Percentiles rank a stretch among this genome's conserved stretches.
These are phyloP conservation scores for Hypoxylon subgilvum DNA, from an alignment of 495 filamentous ascomycete genomes.

Conservation along the genomic window DNA sequence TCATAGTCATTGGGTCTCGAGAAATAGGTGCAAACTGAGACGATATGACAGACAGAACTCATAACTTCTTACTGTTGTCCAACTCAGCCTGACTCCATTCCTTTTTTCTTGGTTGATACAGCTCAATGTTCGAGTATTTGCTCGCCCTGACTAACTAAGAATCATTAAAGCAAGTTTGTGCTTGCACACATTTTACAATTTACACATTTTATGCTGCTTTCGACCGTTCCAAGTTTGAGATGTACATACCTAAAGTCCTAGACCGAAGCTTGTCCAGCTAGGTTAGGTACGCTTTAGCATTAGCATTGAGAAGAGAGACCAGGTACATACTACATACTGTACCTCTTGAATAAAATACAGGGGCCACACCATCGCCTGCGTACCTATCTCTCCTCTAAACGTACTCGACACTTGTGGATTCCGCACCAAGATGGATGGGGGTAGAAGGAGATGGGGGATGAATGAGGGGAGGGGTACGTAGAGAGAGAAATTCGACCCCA, in stretches of 20 bases:
- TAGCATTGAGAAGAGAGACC: not conserved
- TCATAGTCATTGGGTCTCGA: not conserved
- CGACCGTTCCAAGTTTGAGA: slow-evolving; percentile 29
- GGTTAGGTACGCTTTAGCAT: slow-evolving; percentile 3
- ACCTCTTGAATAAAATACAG: slow-evolving; percentile 20
- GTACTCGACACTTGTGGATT: slow-evolving; percentile 28
- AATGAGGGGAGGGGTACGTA: slow-evolving; percentile 6
- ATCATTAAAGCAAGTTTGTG: slow-evolving; percentile 16
- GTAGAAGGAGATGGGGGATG: slow-evolving; percentile 7
- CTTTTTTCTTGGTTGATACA: not conserved
- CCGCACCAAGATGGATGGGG: slow-evolving; percentile 18
- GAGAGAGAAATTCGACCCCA: slow-evolving; percentile 1
- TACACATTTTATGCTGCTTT: slow-evolving; percentile 31
- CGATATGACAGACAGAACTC: no score
- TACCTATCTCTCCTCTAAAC: slow-evolving; percentile 20
- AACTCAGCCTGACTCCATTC: slow-evolving; percentile 4
- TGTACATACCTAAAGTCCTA: slow-evolving; percentile 21
- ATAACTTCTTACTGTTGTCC: slow-evolving; percentile 5
- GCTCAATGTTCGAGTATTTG: slow-evolving; percentile 1
- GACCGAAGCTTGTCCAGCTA: slow-evolving; percentile 20
- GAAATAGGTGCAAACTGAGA: slow-evolving; percentile 12
- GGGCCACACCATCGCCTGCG: slow-evolving; percentile 24
- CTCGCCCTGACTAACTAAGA: slow-evolving; percentile 10
- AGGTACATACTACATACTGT: slow-evolving; percentile 5
- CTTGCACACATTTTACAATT: slow-evolving; percentile 2